Base-by-base conservation (phyloP, 2,329 filamentous ascomycete species). In the Epichloe scottii region DNA sequence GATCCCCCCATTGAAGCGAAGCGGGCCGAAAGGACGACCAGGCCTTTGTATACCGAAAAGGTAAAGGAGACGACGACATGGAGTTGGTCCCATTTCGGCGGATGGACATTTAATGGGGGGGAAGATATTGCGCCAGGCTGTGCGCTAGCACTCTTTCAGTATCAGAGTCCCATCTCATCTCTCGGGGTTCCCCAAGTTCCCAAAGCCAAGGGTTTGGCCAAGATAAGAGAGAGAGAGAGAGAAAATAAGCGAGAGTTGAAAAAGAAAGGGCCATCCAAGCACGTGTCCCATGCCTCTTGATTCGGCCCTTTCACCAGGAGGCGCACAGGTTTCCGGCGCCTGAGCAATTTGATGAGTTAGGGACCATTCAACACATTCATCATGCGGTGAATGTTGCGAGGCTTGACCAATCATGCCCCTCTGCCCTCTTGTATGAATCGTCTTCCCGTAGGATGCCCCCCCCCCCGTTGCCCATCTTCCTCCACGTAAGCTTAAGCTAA, bases 261-360 rank as follows among this genome's bases (percentile, higher is more conserved):
- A 33, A n/a, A 15, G 17, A n/a, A 33, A 17, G 12, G 7, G 11
- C 4, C 23, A 3, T 15, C 41, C 12, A n/a, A 44, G 39, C 50
- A 51, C 50, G 50, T 51, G 45, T 43, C 33, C 45, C 33, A 19
- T 51, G 50, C 46, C 19, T 41, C 19, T 40, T 48, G 50, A 56
- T 50, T 56, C 53, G 53, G 53, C 35, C 55, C 53, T 52, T 49
- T 7, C 51, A 45, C 52, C 53, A 55, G 51, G 47, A 55, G 54
- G 47, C 35, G 48, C 33, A 4, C 5, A 46, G 47, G 2, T 8
- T 51, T 52, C 38, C 49, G 52, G 49, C 50, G 11, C 40, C n/a
- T 14, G 34, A 19, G 10, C 19, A 8, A 8, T 12, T 17, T 1
- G 23, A 35, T 43, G 17, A 15, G 10, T 17, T 19, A 19, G 17